Percentiles rank a stretch among this genome's conserved stretches.
Conservation (phyloP, 306 rosid species). For the Lagenaria siceraria region DNA sequence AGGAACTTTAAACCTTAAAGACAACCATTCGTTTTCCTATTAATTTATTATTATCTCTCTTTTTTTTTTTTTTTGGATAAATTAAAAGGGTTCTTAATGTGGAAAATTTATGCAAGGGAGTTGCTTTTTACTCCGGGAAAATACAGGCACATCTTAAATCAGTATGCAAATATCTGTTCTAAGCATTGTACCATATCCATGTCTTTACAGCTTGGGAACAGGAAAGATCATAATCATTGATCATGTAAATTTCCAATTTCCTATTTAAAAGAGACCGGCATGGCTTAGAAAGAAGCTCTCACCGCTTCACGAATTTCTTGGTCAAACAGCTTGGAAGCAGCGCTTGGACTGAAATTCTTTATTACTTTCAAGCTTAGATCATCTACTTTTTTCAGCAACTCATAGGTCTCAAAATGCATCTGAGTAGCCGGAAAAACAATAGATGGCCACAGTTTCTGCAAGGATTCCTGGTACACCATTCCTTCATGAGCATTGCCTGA, state of each 20-base stretch:
- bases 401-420: conserved; percentile 40
- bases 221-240: not conserved
- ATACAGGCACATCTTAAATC: not conserved
- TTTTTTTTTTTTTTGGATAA: not conserved
- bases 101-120: not conserved
- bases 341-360: conserved; percentile 49
- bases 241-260: not conserved
- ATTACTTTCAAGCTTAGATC: conserved; percentile 47
- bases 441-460: conserved; percentile 54
- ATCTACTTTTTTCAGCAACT: conserved; percentile 40
- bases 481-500: conserved; percentile 55
- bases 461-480: conserved; percentile 48
- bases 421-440: conserved; percentile 27
- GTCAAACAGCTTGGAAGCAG: conserved; percentile 66
- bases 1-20: not conserved
- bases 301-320: conserved; percentile 75
- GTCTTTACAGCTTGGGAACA: not conserved
- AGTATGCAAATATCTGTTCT: not conserved
- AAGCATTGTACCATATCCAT: not conserved
- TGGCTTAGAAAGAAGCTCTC: conserved; percentile 16
- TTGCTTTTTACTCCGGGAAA: not conserved
- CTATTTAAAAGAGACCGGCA: not conserved
- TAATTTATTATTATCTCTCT: too few relatives aligned
- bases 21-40: not conserved
- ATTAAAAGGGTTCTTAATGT: not conserved